Base-by-base conservation (phyloP, 495 filamentous ascomycete genomes). In the Aspergillus nidulans region DNA sequence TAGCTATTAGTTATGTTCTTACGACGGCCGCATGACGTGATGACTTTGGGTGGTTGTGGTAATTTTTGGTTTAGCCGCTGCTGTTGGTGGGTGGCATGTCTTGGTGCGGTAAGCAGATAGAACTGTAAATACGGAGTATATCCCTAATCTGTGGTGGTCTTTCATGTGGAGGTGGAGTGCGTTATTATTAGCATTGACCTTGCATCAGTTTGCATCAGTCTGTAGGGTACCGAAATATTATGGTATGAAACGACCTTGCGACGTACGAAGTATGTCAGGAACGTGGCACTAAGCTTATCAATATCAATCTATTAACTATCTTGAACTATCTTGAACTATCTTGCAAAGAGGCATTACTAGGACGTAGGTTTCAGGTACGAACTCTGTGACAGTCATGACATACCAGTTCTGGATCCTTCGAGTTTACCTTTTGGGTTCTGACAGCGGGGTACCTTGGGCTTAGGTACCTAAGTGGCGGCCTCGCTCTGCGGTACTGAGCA, bases 11-110 rank as follows among this genome's bases (percentile, higher is more conserved):
- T 55, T 48, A 55, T 30, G 49, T 52, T 32, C 49, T 52, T 42
- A 52, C 49, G 38, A 52, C 40, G 49, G 49, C 49, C 36, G 49
- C 49, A 52, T 52, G 36, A 52, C 42, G 30, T 25, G 21, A 39
- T 39, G 23, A 26, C 13, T 26, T 45, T 45, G 12, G 42, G 13
- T 26, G 42, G 39, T 55, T 52, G 24, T 52, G 30, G 30, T 34
- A 12, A 12, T 34, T 34, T 12, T 34, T 34, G 30, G 10, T 13
- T 34, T 34, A 34, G 30, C n/a, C 30, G 30, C 30, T 34, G 30
- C 15, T 34, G 30, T 34, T 34, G 8, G 10, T 34, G 26, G 26
- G 2, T 34, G 3, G 30, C 30, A 34, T 34, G 30, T 34, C 8
- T 34, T 34, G 8, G 9, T 34, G 30, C 30, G 9, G 30, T 34